Base-by-base conservation (phyloP, 768 basidiomycete genomes). In the Tubosaeta sp. region DNA sequence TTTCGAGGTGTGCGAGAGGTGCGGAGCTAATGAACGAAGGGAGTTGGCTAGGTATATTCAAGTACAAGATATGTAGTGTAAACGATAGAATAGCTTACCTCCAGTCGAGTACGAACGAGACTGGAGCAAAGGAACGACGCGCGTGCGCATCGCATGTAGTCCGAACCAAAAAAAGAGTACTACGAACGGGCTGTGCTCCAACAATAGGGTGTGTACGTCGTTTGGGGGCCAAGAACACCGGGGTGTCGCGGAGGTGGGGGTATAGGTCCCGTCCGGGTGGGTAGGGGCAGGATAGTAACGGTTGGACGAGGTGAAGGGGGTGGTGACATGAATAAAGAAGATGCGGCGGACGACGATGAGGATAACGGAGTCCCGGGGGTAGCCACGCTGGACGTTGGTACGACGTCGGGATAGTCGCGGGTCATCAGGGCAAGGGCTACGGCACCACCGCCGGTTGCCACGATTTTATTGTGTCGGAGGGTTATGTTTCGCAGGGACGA, bases 381-480 rank as follows among this genome's bases (percentile, higher is more conserved):
- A 32, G 19, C 3, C 31, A 55, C 4, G 2, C 35, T 31, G 2
- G 55, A 42, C 0, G 47, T 63, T 27, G 78, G 73, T 8, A 85
- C 79, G 41, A 86, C 77, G 58, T 97, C 92, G 4, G 92, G 91
- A 64, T 97, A 97, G 68, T 99, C 95, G 47, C 90, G 83, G 56
- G 97, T 94, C 91, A 99, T 95, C 46, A 97, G 78, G 0, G 95
- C 94, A 12, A 98, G 76, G 0, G 94, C 89, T 6, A 98, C 92
- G 8, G 88, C 93, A 32, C 93, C 92, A 6, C 88, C 93, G 32
- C 94, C 93, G 0, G 88, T 80, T 0, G 84, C 79, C 32, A 77
- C 83, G 61, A 98, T 97, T 38, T 82, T 82, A 69, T 99, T 98
- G 42, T 91, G 81, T 16, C 95, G 83, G 22, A 99, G 72, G 5